Evolutionary conservation across 257 asterid species (phyloP).

Genomic region (Solanum medicagineum): DNA sequence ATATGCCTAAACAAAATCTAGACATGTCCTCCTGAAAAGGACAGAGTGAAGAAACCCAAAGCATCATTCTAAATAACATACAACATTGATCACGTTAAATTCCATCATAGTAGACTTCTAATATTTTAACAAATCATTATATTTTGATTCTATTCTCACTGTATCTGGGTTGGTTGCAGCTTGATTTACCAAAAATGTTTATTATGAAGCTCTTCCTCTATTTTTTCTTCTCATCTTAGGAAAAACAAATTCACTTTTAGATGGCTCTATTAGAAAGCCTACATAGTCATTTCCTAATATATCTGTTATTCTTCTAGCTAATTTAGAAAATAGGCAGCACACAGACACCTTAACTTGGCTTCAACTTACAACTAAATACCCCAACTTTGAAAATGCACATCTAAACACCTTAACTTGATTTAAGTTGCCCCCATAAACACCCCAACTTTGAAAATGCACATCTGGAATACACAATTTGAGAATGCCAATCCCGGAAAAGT

Average conservation of each 20-base stretch:
- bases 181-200: background rate
- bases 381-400: background rate
- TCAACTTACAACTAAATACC: background rate
- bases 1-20: background rate
- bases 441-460: background rate
- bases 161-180: background rate
- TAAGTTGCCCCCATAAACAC: background rate
- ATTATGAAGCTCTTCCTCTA: background rate
- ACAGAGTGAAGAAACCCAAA: background rate
- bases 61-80: background rate
- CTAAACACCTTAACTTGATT: background rate
- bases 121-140: background rate
- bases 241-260: background rate
- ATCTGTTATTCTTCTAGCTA: background rate
- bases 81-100: background rate
- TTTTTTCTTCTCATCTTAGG: background rate
- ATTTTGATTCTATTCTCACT: background rate
- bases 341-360: background rate
- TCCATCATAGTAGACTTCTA: background rate
- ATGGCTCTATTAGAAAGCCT: background rate
- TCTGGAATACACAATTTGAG: background rate
- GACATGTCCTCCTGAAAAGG: background rate
- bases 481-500: background rate
- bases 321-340: background rate
- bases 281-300: background rate